These are phyloP conservation scores for Naganishia randhawae DNA, from an alignment of 768 basidiomycete genomes.

Conservation along the genomic window DNA sequence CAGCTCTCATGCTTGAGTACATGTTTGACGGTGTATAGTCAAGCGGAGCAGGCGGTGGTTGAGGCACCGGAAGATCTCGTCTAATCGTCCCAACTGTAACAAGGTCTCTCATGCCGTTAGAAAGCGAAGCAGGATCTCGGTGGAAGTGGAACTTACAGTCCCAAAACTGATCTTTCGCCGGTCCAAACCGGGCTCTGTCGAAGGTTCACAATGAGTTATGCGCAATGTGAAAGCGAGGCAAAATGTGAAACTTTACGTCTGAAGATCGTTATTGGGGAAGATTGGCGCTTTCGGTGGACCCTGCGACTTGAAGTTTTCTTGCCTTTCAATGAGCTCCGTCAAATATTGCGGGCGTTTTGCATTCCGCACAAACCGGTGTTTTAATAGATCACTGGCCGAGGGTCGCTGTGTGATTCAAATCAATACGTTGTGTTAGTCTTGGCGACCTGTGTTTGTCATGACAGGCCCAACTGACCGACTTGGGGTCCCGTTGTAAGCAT, in stretches of 20 bases:
- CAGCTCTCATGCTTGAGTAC: conserved; percentile 3
- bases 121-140: neutral
- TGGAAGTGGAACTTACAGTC: conserved; percentile 53
- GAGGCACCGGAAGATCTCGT: conserved; percentile 12
- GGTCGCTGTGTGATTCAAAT: conserved; percentile 63
- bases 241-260: conserved; percentile 3
- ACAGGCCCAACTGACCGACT: conserved; percentile 62
- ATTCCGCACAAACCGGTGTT: conserved; percentile 91
- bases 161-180: conserved; percentile 74
- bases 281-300: conserved; percentile 43
- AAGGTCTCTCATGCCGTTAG: neutral
- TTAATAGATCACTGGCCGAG: conserved; percentile 86
- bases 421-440: conserved; percentile 26
- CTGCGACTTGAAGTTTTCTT: conserved; percentile 88
- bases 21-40: conserved; percentile 6
- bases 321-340: conserved; percentile 90
- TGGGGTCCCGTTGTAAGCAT: conserved; percentile 90
- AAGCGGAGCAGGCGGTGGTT: conserved; percentile 23
- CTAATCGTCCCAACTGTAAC: conserved; percentile 21
- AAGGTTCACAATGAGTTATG: neutral
- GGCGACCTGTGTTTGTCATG: conserved; percentile 1
- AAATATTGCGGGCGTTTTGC: conserved; percentile 92
- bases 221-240: neutral
- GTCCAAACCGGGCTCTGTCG: conserved; percentile 35
- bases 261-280: conserved; percentile 2